Evolutionary conservation across 352 stramenopile genomes (phyloP), one percentile per base, ranked within the genome.

Genomic region (Phytophthora litchii): DNA sequence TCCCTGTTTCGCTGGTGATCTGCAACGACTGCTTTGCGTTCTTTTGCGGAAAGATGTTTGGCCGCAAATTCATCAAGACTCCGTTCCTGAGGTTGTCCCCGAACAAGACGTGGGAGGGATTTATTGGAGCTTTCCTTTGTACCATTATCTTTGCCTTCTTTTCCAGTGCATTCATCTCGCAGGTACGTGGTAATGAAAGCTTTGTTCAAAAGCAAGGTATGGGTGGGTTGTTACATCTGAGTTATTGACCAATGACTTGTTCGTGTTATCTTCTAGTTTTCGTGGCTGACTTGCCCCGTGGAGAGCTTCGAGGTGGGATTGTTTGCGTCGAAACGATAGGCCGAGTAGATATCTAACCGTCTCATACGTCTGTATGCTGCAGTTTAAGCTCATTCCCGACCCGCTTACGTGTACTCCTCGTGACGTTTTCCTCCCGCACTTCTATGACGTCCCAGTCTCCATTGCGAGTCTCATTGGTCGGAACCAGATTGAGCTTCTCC

Each of bases 21-120:
- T 96, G 87, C 77, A 98, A 98, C 73, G 95, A 98, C 70, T 92
- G 94, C 68, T 98, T 98, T 78, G 94, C 95, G 3, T 98, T 98
- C 64, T 94, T 98, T 48, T 96, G 82, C 47, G 87, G 87, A 34
- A 93, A 93, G 43, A 50, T 94, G 20, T 90, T 88, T 65, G 87
- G 87, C 13, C 85, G 84, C 40, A 92, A 91, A 62, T 93, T 99
- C 58, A 97, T 99, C 65, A 96, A 96, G 64, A 76, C 88, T 43
- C 78, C 80, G 38, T 95, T 95, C 62, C 53, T 95, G 54, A 79
- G 82, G 9, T 85, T 99, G 45, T 98, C 91, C 29, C 97, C 97
- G 14, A 99, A 99, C 72, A 99, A 99, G 76, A 99, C 97, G 5
- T 99, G 97, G 97, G 98, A 99, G 66, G 97, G 97, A 3, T 99